Base-by-base conservation (phyloP, 371 early-diverging fungal species). In the Apophysomyces elegans region DNA sequence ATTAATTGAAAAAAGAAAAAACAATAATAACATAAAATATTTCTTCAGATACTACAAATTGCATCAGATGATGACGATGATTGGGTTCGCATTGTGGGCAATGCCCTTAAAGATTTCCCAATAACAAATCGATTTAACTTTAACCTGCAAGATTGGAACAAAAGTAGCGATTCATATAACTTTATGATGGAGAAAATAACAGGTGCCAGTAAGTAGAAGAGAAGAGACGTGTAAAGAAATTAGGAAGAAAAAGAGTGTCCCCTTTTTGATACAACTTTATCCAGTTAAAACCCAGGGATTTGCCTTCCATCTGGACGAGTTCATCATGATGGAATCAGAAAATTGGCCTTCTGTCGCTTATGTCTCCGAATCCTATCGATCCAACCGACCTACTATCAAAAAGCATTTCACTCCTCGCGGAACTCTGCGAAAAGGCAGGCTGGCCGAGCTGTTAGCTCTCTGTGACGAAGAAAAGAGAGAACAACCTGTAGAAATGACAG, bases 301-400 rank as follows among this genome's bases (percentile, higher is more conserved):
- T 45, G 61, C 66, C 5, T 70, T 70, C 37, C 70, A 66, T 56
- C 62, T 66, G 2, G 46, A 14, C 6, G 70, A 70, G 56, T 59
- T 46, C 38, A 65, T 61, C 14, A 18, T 66, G 37, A 21, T 66
- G 56, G 38, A 46, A 32, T 38, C 37, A n/a, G 65, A 65, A 21
- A 37, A 61, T 0, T 62, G 46, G 41, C 47, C 66, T 4, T 65
- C 47, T 47, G 63, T 54, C 1, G 57, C 61, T 54, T 62, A 36
- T 41, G 63, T 54, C 2, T 56, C 61, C 46, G 63, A 61, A 8
- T 41, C 21, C 12, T 70, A 43, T 37, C 50, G 57, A 26, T 44
- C 66, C 11, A 45, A 66, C 9, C 43, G 62, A 39, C 70, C 66
- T 14, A 65, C 70, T 11, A 54, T 59, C 36, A 54, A 60, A 7